phyloP scores from a whole-genome alignment of 495 filamentous ascomycete genomes.

The Penicillium canescens region DNA sequence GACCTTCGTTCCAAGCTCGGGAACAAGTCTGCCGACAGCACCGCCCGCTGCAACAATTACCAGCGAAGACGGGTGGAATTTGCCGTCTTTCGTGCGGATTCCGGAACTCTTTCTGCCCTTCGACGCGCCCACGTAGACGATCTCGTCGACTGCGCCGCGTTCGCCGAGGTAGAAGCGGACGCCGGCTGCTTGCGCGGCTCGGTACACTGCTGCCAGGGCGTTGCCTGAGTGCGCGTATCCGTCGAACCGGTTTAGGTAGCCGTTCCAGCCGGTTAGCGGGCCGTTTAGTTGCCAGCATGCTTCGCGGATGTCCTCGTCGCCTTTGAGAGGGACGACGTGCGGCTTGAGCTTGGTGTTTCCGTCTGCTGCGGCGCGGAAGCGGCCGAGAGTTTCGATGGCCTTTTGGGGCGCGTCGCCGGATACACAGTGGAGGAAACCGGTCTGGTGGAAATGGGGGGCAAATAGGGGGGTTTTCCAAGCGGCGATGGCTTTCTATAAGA shows the following conservation, averaged over 20 bases:
- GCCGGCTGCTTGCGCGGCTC: conserved; percentile 27
- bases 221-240: conserved; percentile 54
- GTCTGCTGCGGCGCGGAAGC: conserved; percentile 44
- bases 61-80: conserved; percentile 35
- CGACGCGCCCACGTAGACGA: conserved; percentile 24
- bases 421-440: conserved; percentile 53
- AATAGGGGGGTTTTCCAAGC: conserved; percentile 54
- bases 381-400: conserved; percentile 43
- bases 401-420: conserved; percentile 48
- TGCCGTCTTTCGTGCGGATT: conserved; percentile 37
- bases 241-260: conserved; percentile 55
- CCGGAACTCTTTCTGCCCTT: conserved; percentile 28
- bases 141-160: conserved; percentile 23
- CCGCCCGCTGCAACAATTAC: conserved; percentile 49
- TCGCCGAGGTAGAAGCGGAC: conserved; percentile 41
- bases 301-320: conserved; percentile 35
- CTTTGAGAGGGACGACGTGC: conserved; percentile 36
- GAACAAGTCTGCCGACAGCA: conserved; percentile 41
- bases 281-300: conserved; percentile 47
- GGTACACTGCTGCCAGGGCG: conserved; percentile 33
- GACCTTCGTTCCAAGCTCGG: conserved; percentile 40
- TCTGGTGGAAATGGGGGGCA: conserved; percentile 54
- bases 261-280: conserved; percentile 50
- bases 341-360: conserved; percentile 32
- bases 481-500: conserved; percentile 44